Percentiles rank a stretch among this genome's conserved stretches.
Evolutionary conservation across 768 basidiomycete genomes (phyloP).

Genomic region (Tremella mesenterica): DNA sequence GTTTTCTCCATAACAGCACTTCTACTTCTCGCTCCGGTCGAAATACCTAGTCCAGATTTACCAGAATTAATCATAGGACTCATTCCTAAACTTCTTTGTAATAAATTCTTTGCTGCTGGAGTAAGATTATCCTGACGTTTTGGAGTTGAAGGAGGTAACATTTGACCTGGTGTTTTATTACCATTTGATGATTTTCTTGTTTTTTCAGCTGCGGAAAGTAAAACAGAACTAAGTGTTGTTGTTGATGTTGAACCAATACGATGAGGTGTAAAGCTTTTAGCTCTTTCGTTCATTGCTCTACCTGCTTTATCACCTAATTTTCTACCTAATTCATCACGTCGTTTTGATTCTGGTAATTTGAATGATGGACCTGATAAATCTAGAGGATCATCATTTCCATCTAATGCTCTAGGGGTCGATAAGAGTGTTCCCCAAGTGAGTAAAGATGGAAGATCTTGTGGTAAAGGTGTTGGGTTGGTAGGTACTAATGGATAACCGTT

Average conservation of each 20-base stretch:
- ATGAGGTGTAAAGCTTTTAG: slow-evolving; percentile 31
- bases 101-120: slow-evolving; percentile 69
- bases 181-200: slow-evolving; percentile 32
- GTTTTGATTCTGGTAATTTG: slow-evolving; percentile 64
- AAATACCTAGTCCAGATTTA: slow-evolving; percentile 2
- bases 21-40: slow-evolving; percentile 23
- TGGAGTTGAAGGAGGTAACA: slow-evolving; percentile 74
- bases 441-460: slow-evolving; percentile 75
- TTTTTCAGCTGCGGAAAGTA: slow-evolving; percentile 43
- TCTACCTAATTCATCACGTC: slow-evolving; percentile 71
- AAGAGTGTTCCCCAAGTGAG: slow-evolving; percentile 96
- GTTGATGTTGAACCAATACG: no score
- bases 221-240: slow-evolving; percentile 46
- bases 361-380: slow-evolving; percentile 51
- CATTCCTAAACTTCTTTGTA: slow-evolving; percentile 49
- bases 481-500: slow-evolving; percentile 68
- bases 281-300: slow-evolving; percentile 57
- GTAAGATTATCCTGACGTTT: slow-evolving; percentile 67
- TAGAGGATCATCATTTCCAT: slow-evolving; percentile 45
- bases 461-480: slow-evolving; percentile 75
- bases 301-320: slow-evolving; percentile 73
- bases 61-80: slow-evolving; percentile 15
- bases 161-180: slow-evolving; percentile 50
- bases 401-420: slow-evolving; percentile 78
- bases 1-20: slow-evolving; percentile 33